phyloP scores from a whole-genome alignment of 202 grass and related monocot species.

The Zizania palustris region DNA sequence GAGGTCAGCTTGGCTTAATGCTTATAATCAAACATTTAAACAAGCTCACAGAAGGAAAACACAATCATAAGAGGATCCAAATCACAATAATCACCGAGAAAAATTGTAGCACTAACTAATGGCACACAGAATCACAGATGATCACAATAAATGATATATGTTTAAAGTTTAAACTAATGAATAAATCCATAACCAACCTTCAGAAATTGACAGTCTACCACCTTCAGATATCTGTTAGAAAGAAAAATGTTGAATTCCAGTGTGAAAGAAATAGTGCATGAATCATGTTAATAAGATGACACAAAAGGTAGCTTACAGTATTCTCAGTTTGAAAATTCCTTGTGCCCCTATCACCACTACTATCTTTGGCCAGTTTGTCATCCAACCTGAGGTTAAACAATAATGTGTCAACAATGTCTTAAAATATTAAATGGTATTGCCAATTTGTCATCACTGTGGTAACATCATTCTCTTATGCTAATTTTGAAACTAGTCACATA shows the following conservation, averaged over 20 bases:
- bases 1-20: background rate
- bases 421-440: constrained; percentile 28
- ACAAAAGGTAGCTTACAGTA: constrained; percentile 48
- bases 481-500: constrained; percentile 23
- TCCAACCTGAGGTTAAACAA: constrained; percentile 54
- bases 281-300: background rate
- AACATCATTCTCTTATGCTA: constrained; percentile 1
- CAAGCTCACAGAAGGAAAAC: constrained; percentile 17
- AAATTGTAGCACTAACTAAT: constrained; percentile 3
- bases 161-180: constrained; percentile 16
- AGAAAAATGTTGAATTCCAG: constrained; percentile 9
- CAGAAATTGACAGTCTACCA: constrained; percentile 42
- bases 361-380: constrained; percentile 55
- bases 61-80: background rate
- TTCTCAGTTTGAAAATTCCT: constrained; percentile 46
- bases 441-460: background rate
- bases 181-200: constrained; percentile 60
- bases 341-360: constrained; percentile 39
- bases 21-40: constrained; percentile 5
- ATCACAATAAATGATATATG: constrained; percentile 5
- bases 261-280: background rate
- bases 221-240: constrained; percentile 52
- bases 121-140: constrained; percentile 21
- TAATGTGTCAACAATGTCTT: constrained; percentile 12
- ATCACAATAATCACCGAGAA: background rate